Percentiles rank a stretch among this genome's conserved stretches.
These are phyloP conservation scores for Thalassiosira pacifica DNA, from an alignment of 352 stramenopile species.

Conservation along the genomic window DNA sequence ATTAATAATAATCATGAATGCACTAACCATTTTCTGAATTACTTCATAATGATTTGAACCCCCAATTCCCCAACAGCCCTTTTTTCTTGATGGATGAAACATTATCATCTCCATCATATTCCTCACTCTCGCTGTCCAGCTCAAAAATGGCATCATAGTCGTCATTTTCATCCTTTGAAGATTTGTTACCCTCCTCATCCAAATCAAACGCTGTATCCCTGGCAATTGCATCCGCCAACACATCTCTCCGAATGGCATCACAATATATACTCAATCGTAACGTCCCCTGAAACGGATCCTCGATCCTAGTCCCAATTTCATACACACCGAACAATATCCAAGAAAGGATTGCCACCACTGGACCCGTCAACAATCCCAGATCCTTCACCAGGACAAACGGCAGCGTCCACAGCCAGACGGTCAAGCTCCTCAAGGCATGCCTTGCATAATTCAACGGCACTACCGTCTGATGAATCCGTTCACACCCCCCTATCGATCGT, in stretches of 20 bases:
- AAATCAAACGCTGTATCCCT: slow-evolving; percentile 78
- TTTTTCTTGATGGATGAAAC: no score
- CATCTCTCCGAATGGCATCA: slow-evolving; percentile 81
- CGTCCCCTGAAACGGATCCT: slow-evolving; percentile 89
- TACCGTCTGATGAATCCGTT: slow-evolving; percentile 90
- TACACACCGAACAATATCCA: slow-evolving; percentile 90
- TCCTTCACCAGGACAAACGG: slow-evolving; percentile 87
- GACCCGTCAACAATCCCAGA: slow-evolving; percentile 82
- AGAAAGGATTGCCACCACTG: slow-evolving; percentile 80
- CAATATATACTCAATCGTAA: slow-evolving; percentile 80
- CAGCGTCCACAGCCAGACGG: slow-evolving; percentile 87
- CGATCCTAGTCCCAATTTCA: slow-evolving; percentile 89
- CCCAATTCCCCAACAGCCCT: no score
- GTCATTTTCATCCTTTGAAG: slow-evolving; percentile 25
- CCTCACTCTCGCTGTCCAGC: slow-evolving; percentile 63
- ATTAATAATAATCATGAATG: no score
- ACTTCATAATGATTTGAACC: no score
- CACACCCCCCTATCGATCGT: slow-evolving; percentile 83
- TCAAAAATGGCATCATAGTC: slow-evolving; percentile 59
- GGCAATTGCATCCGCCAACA: slow-evolving; percentile 77
- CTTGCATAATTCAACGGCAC: slow-evolving; percentile 90
- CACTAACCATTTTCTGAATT: no score
- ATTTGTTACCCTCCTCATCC: slow-evolving; percentile 49
- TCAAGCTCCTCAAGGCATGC: slow-evolving; percentile 88
- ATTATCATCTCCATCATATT: slow-evolving; percentile 62